phyloP scores from a whole-genome alignment of 148 eudicot genomes.

The Pouteria glomerata region DNA sequence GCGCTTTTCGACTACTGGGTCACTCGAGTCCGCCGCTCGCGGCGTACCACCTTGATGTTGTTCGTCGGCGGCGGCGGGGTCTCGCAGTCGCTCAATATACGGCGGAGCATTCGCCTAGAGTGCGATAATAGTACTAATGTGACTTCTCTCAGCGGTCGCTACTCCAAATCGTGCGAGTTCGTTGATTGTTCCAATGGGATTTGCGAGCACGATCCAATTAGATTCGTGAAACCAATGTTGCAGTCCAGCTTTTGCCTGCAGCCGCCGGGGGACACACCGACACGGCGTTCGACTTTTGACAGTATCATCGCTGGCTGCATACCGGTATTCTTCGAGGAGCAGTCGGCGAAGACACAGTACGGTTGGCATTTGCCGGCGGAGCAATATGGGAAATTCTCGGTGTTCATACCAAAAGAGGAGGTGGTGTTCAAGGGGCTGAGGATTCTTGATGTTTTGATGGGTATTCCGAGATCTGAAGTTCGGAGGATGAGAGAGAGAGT shows the following conservation, averaged over 20 bases:
- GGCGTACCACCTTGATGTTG: constrained; percentile 30
- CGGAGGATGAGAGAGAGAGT: constrained; percentile 84
- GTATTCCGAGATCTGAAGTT: constrained; percentile 56
- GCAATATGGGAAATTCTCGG: constrained; percentile 57
- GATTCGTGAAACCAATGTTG: constrained; percentile 81
- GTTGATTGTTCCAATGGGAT: constrained; percentile 80
- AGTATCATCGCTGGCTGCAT: constrained; percentile 80
- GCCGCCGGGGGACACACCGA: constrained; percentile 91
- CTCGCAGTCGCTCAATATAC: constrained; percentile 46
- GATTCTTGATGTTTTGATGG: constrained; percentile 65
- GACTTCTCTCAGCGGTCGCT: constrained; percentile 17
- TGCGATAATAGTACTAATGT: constrained; percentile 27
- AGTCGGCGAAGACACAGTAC: constrained; percentile 62
- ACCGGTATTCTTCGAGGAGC: constrained; percentile 90
- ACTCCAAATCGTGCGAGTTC: constrained; percentile 57
- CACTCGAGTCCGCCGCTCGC: constrained; percentile 23
- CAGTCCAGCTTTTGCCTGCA: constrained; percentile 77
- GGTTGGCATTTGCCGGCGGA: constrained; percentile 70
- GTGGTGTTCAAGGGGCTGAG: constrained; percentile 79
- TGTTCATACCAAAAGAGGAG: constrained; percentile 74
- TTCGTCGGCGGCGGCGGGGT: constrained; percentile 93
- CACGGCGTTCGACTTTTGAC: constrained; percentile 78
- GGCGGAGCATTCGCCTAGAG: constrained; percentile 75
- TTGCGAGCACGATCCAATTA: constrained; percentile 85
- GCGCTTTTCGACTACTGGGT: constrained; percentile 67